Percentiles rank a stretch among this genome's conserved stretches.
Evolutionary conservation across 2,329 filamentous ascomycete species (phyloP).

Genomic region (Setomelanomma holmii): DNA sequence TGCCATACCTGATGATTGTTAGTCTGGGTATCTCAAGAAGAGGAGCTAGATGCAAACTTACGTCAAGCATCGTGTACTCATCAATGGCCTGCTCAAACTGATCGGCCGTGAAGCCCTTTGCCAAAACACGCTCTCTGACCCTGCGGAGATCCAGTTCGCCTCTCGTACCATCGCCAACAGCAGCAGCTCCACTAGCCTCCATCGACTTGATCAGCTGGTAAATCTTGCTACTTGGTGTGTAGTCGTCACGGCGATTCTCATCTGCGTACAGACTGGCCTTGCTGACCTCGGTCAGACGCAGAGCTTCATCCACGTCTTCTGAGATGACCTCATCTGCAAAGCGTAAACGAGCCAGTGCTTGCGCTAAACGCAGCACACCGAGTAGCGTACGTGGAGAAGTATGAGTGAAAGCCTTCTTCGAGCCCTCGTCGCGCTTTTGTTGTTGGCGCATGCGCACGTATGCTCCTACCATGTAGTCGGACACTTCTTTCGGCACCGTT

Average conservation of each 20-base stretch:
- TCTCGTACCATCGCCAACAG: conserved; percentile 74
- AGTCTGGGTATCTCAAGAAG: conserved; percentile 25
- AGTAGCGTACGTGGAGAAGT: conserved; percentile 93
- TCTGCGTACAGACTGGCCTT: conserved; percentile 89
- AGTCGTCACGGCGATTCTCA: conserved; percentile 63
- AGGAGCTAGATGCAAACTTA: conserved; percentile 61
- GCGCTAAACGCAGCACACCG: conserved; percentile 88
- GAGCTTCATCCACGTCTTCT: conserved; percentile 94
- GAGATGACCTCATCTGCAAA: conserved; percentile 85
- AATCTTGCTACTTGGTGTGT: conserved; percentile 86
- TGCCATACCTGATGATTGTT: conserved; percentile 59
- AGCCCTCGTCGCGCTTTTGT: conserved; percentile 88
- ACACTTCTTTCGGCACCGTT: conserved; percentile 81
- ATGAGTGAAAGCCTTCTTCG: conserved; percentile 91
- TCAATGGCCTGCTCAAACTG: conserved; percentile 87
- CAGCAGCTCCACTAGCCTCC: conserved; percentile 81
- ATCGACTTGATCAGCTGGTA: conserved; percentile 93
- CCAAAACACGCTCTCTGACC: conserved; percentile 89
- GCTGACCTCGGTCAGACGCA: conserved; percentile 89
- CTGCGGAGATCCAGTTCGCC: conserved; percentile 85
- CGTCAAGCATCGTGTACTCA: conserved; percentile 87
- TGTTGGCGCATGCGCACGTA: conserved; percentile 94
- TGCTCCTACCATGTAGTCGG: conserved; percentile 95
- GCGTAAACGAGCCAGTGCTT: conserved; percentile 89
- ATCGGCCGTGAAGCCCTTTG: conserved; percentile 95